Conservation (phyloP, 2,329 filamentous ascomycete species). For the Dothideomycetidae sp. region DNA sequence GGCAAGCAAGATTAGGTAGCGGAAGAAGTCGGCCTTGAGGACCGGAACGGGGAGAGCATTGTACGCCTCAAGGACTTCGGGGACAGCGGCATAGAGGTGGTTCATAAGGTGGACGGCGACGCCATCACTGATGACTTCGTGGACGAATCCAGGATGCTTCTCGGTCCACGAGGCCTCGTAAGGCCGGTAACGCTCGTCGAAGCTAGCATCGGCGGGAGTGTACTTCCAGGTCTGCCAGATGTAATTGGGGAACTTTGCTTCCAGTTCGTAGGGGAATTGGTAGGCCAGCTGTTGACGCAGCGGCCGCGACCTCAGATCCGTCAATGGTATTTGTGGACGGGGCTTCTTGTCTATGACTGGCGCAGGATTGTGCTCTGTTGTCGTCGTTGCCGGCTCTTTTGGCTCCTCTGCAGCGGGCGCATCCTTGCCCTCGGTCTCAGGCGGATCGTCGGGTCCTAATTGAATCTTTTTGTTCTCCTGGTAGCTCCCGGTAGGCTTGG, state of each 20-base stretch:
- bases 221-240: slow-evolving; percentile 99
- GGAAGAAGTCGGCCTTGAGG: slow-evolving; percentile 51
- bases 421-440: slow-evolving; percentile 8
- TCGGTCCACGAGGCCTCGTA: slow-evolving; percentile 83
- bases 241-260: slow-evolving; percentile 83
- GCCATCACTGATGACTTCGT: slow-evolving; percentile 91
- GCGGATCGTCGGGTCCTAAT: slow-evolving; percentile 11
- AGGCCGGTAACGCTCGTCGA: slow-evolving; percentile 58
- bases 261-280: slow-evolving; percentile 84
- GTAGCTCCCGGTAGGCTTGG: slow-evolving; percentile 24
- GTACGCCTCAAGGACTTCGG: slow-evolving; percentile 37
- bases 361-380: slow-evolving; percentile 4
- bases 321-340: slow-evolving; percentile 46
- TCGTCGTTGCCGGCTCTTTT: slow-evolving; percentile 16
- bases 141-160: slow-evolving; percentile 77
- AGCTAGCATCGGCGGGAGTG: slow-evolving; percentile 61
- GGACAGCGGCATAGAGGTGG: slow-evolving; percentile 65
- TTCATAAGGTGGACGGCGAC: slow-evolving; percentile 68
- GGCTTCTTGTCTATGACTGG: slow-evolving; percentile 26
- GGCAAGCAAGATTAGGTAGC: slow-evolving; percentile 58
- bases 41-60: slow-evolving; percentile 35
- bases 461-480: slow-evolving; percentile 23
- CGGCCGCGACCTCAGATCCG: slow-evolving; percentile 57
- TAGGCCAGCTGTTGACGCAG: slow-evolving; percentile 72
- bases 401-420: slow-evolving; percentile 1